Conservation (phyloP, 2,329 filamentous ascomycete genomes). For the Ophiostoma sp. region DNA sequence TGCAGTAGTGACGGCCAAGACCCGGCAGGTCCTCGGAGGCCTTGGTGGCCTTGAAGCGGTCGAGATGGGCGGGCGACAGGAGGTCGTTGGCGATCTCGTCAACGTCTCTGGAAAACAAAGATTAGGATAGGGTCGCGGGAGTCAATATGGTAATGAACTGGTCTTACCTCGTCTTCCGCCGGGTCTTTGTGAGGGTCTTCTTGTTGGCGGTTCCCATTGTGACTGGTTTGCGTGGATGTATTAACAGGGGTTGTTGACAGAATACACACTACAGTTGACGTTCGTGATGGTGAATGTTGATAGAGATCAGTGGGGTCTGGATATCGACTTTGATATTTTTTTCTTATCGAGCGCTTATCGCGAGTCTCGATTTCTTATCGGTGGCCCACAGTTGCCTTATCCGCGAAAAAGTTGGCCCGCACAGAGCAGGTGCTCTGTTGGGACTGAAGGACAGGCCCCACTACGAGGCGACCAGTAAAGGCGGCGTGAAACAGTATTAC, state of each 20-base stretch:
- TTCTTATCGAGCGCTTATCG: conserved; percentile 18
- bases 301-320: not conserved
- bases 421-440: not conserved
- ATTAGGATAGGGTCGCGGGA: not conserved
- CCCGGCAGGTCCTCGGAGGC: conserved; percentile 83
- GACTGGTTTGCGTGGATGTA: not conserved
- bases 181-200: conserved; percentile 70
- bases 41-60: conserved; percentile 75
- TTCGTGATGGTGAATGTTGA: not conserved
- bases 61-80: conserved; percentile 73
- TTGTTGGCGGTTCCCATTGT: conserved; percentile 69
- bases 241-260: not conserved
- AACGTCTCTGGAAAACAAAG: conserved; percentile 65
- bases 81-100: conserved; percentile 90
- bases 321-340: conserved; percentile 10
- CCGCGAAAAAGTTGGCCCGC: not conserved
- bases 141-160: not conserved
- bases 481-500: conserved; percentile 13
- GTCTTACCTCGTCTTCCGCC: conserved; percentile 65
- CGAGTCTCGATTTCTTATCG: conserved; percentile 2
- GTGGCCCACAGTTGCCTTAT: not conserved
- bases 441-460: conserved; percentile 2
- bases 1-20: conserved; percentile 82
- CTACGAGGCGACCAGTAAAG: conserved; percentile 15
- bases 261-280: not conserved